These are phyloP conservation scores for Ehretia macrophylla DNA, from an alignment of 257 asterid species.

Conservation along the genomic window DNA sequence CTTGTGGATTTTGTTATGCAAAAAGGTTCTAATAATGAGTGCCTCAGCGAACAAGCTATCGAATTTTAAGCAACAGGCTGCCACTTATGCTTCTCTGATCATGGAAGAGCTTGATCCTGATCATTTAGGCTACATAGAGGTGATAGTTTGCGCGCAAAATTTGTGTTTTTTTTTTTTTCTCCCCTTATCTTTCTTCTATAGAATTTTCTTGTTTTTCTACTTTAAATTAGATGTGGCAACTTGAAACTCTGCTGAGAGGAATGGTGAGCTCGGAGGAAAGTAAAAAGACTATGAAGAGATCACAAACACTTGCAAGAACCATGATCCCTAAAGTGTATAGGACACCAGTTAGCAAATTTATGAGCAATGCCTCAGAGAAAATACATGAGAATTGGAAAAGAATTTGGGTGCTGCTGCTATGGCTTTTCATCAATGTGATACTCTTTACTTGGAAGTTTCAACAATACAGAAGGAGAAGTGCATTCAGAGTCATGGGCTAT, in stretches of 20 bases:
- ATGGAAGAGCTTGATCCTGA: conserved; percentile 98
- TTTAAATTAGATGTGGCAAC: not conserved
- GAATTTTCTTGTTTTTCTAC: not conserved
- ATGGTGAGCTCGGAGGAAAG: conserved; percentile 46
- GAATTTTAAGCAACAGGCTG: conserved; percentile 64
- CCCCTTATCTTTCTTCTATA: not conserved
- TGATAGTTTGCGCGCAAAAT: conserved; percentile 3
- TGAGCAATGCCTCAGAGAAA: conserved; percentile 38
- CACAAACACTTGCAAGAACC: conserved; percentile 60
- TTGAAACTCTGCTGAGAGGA: not conserved
- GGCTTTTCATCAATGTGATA: conserved; percentile 45
- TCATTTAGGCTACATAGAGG: conserved; percentile 83
- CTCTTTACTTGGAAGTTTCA: conserved; percentile 65
- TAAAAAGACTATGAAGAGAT: conserved; percentile 16
- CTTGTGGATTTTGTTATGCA: conserved; percentile 14
- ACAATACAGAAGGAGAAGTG: conserved; percentile 33
- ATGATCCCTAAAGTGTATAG: conserved; percentile 81
- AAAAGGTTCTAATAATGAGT: conserved; percentile 89
- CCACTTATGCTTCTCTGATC: conserved; percentile 67
- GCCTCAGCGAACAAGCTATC: conserved; percentile 88
- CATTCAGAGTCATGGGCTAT: conserved; percentile 70
- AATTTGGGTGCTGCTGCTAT: conserved; percentile 51
- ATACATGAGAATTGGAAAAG: conserved; percentile 64
- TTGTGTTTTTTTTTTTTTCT: not conserved
- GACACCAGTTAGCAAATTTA: conserved; percentile 60